Conservation (phyloP, 768 basidiomycete species). For the Leccinellum luteum region DNA sequence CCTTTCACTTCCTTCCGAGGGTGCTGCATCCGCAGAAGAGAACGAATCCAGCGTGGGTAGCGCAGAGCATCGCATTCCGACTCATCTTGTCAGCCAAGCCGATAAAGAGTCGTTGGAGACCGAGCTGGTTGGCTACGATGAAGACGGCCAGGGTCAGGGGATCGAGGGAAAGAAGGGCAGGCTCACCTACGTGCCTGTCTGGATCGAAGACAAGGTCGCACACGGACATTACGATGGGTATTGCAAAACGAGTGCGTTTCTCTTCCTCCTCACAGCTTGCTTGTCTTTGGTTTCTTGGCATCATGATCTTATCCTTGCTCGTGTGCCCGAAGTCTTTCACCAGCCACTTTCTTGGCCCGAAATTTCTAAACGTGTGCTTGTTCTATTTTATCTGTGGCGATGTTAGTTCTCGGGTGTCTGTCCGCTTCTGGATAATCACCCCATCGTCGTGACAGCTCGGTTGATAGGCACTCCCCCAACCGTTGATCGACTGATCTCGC, state of each 20-base stretch:
- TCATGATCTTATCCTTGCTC: conserved; percentile 9
- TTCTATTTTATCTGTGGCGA: conserved; percentile 1
- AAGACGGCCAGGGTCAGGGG: conserved; percentile 44
- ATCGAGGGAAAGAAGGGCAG: conserved; percentile 43
- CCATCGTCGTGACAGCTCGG: background rate
- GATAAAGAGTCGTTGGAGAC: conserved; percentile 67
- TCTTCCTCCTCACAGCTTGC: background rate
- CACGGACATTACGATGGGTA: conserved; percentile 97
- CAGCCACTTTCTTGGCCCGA: background rate
- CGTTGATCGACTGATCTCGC: conserved; percentile 6
- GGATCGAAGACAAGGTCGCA: conserved; percentile 85
- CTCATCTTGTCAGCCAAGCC: conserved; percentile 50
- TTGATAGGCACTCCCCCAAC: background rate
- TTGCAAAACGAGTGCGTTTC: conserved; percentile 87
- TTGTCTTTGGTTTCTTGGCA: background rate
- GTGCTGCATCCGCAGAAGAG: conserved; percentile 28
- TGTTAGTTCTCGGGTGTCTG: background rate
- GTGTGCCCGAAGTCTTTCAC: background rate
- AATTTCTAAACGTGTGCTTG: conserved; percentile 13
- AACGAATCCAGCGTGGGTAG: conserved; percentile 4
- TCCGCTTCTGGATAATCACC: conserved; percentile 4
- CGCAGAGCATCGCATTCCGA: conserved; percentile 41
- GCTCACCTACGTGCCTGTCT: conserved; percentile 83
- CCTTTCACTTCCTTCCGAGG: conserved; percentile 41
- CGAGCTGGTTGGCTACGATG: conserved; percentile 57